Evolutionary conservation across 306 rosid species (phyloP).

Genomic region (Betula pendula): DNA sequence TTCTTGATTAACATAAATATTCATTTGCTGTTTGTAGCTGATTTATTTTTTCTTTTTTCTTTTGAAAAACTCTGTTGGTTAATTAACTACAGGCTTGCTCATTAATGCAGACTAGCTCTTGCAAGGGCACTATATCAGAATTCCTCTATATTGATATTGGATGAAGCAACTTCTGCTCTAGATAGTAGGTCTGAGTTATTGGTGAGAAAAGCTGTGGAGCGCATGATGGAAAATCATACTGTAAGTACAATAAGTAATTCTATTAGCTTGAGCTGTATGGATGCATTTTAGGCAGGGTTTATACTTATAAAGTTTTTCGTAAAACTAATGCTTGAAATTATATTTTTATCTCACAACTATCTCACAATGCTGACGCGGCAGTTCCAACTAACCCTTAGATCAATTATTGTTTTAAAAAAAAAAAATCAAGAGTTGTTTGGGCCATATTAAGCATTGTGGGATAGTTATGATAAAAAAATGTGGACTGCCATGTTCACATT

Average conservation of each 20-base stretch:
- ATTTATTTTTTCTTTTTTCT: not conserved
- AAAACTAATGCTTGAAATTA: too few relatives aligned
- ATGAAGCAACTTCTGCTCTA: slow-evolving; percentile 91
- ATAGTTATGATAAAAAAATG: too few relatives aligned
- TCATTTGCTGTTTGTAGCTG: slow-evolving; percentile 5
- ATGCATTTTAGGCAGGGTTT: not conserved
- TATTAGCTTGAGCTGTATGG: slow-evolving; percentile 1
- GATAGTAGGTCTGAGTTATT: slow-evolving; percentile 77
- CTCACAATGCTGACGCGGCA: too few relatives aligned
- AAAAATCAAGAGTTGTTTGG: too few relatives aligned
- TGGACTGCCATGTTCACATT: too few relatives aligned
- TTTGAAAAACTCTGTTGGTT: slow-evolving; percentile 6
- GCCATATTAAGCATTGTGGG: too few relatives aligned
- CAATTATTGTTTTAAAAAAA: too few relatives aligned
- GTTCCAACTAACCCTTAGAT: too few relatives aligned
- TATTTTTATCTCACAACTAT: too few relatives aligned
- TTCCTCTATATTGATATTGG: slow-evolving; percentile 73
- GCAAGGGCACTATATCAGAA: slow-evolving; percentile 85
- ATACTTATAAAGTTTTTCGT: not conserved
- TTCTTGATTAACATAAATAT: slow-evolving; percentile 3
- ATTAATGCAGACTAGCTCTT: slow-evolving; percentile 66
- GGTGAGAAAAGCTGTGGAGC: slow-evolving; percentile 75
- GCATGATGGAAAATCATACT: slow-evolving; percentile 77
- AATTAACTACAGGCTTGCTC: slow-evolving; percentile 18
- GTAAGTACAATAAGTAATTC: slow-evolving; percentile 41